phyloP scores from a whole-genome alignment of 306 rosid species.

The Dalbergia oliveri region DNA sequence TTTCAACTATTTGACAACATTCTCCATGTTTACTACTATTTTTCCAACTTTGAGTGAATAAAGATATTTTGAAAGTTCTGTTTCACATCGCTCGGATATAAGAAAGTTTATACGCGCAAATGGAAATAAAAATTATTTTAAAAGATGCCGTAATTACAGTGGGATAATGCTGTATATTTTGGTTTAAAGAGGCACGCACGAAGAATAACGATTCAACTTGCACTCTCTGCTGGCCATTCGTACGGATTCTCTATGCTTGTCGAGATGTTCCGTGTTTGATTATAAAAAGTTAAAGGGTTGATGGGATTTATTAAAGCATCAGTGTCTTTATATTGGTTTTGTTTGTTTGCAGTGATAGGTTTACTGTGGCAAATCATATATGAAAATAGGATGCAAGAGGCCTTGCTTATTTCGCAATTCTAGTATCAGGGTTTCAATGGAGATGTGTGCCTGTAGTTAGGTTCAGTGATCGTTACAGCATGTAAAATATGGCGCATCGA shows the following conservation, averaged over 20 bases:
- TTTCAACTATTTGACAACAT: no score
- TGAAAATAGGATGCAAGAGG: neutral
- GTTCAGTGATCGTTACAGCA: no score
- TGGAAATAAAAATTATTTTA: neutral
- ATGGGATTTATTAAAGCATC: slow-evolving; percentile 37
- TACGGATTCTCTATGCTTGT: slow-evolving; percentile 36
- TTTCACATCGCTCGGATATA: no score
- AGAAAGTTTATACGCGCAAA: no score
- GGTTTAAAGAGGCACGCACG: neutral
- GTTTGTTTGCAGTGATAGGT: slow-evolving; percentile 24
- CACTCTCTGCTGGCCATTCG: slow-evolving; percentile 30
- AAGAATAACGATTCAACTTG: slow-evolving; percentile 23
- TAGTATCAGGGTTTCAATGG: neutral
- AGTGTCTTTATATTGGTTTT: slow-evolving; percentile 18
- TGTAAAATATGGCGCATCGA: no score
- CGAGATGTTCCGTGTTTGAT: slow-evolving; percentile 37
- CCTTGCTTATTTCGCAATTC: slow-evolving; percentile 19
- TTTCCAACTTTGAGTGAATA: neutral
- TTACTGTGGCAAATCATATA: slow-evolving; percentile 19
- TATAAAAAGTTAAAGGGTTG: slow-evolving; percentile 36
- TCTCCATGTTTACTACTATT: neutral
- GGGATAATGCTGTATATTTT: neutral
- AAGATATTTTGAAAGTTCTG: neutral
- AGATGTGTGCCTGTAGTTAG: no score
- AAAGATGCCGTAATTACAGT: neutral